phyloP scores from a whole-genome alignment of 331 rosid species.

The Saraca asoca region DNA sequence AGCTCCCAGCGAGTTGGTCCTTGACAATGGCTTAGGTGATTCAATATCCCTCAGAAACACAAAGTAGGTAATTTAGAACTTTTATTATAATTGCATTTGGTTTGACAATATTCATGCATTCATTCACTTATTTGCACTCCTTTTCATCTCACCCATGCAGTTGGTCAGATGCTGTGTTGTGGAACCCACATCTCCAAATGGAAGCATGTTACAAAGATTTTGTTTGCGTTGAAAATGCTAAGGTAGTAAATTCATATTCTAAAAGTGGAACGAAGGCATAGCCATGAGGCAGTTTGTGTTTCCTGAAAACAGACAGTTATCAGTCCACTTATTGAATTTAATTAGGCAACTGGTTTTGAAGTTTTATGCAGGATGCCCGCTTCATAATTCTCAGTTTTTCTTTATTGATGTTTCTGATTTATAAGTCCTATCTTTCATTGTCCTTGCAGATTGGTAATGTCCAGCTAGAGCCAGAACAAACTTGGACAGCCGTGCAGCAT shows the following conservation, averaged over 20 bases:
- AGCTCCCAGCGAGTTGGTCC: slow-evolving; percentile 65
- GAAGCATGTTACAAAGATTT: slow-evolving; percentile 92
- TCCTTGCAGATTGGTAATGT: slow-evolving; percentile 67
- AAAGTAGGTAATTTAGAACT: slow-evolving; percentile 52
- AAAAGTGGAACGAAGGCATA: slow-evolving; percentile 2
- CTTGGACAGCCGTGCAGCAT: slow-evolving; percentile 89
- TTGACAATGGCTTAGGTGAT: slow-evolving; percentile 92
- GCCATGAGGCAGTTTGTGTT: slow-evolving; percentile 23
- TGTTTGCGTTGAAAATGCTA: slow-evolving; percentile 94
- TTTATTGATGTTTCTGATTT: slow-evolving; percentile 27
- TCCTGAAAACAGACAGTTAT: slow-evolving; percentile 1
- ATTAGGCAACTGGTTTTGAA: slow-evolving; percentile 18
- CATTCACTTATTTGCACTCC: slow-evolving; percentile 20
- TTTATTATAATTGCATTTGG: slow-evolving; percentile 29
- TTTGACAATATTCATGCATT: slow-evolving; percentile 14
- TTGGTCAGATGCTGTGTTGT: slow-evolving; percentile 90
- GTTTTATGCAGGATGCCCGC: slow-evolving; percentile 14
- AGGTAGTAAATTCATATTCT: slow-evolving; percentile 56
- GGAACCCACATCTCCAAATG: slow-evolving; percentile 92
- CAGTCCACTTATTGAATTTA: slow-evolving; percentile 22
- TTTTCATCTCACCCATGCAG: slow-evolving; percentile 45
- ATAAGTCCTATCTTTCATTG: slow-evolving; percentile 23
- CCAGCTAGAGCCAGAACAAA: slow-evolving; percentile 70
- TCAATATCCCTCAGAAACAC: slow-evolving; percentile 69
- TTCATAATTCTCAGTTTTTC: slow-evolving; percentile 13